These are phyloP conservation scores for Ustilago xerochloae DNA, from an alignment of 1,284 basidiomycete genomes.

Conservation along the genomic window DNA sequence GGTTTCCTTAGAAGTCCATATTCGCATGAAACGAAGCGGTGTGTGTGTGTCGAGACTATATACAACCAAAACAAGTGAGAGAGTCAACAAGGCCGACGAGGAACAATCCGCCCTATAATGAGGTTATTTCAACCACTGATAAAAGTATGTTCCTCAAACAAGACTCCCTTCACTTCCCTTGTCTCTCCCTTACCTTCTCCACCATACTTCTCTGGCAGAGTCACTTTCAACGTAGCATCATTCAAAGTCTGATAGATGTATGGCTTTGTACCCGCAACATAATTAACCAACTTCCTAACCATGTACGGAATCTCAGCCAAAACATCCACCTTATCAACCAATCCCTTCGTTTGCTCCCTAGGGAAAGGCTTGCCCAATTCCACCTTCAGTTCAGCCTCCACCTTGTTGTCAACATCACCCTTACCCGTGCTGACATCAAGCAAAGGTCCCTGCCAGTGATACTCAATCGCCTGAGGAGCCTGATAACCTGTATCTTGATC, in stretches of 20 bases:
- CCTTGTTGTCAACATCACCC: slow-evolving; percentile 32
- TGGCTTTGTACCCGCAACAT: slow-evolving; percentile 89
- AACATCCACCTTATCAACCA: slow-evolving; percentile 97
- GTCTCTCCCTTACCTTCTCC: slow-evolving; percentile 22
- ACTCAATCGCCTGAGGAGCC: slow-evolving; percentile 79
- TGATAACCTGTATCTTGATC: slow-evolving; percentile 84
- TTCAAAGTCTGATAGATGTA: slow-evolving; percentile 94
- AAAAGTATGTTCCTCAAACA: slow-evolving; percentile 91
- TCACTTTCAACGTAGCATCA: slow-evolving; percentile 77
- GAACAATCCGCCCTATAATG: neutral
- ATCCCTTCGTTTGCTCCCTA: slow-evolving; percentile 72
- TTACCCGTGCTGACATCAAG: slow-evolving; percentile 65
- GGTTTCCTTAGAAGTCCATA: neutral
- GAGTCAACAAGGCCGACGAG: neutral
- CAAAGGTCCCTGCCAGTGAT: slow-evolving; percentile 81
- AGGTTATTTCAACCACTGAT: slow-evolving; percentile 70
- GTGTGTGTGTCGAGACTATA: neutral
- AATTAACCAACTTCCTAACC: slow-evolving; percentile 86
- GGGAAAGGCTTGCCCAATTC: slow-evolving; percentile 60
- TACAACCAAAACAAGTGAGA: neutral
- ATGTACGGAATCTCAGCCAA: slow-evolving; percentile 94
- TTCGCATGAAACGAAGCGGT: neutral
- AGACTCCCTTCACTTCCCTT: slow-evolving; percentile 74
- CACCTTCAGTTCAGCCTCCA: slow-evolving; percentile 48
- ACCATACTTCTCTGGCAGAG: slow-evolving; percentile 70